phyloP scores from a whole-genome alignment of 2,329 filamentous ascomycete genomes.

The Penicillium sp. region DNA sequence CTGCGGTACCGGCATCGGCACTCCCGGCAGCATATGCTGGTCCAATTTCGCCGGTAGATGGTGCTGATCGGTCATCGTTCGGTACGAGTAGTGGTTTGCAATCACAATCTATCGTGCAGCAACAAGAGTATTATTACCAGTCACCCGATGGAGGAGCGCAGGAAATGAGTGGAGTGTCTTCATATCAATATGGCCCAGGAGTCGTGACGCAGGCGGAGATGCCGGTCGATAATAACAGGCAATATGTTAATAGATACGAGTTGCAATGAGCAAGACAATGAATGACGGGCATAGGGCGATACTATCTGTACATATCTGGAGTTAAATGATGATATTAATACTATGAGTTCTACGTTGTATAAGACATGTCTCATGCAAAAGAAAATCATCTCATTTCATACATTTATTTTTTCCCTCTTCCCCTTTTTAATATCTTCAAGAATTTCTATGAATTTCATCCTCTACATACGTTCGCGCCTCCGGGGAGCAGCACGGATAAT shows the following conservation, averaged over 20 bases:
- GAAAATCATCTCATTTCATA: conserved; percentile 12
- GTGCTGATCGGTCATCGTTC: not conserved
- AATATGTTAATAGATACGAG: not conserved
- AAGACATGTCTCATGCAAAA: conserved; percentile 9
- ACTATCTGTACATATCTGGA: not conserved
- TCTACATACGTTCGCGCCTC: conserved; percentile 69
- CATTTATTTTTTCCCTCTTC: not conserved
- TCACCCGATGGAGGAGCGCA: not conserved
- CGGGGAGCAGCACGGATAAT: conserved; percentile 93
- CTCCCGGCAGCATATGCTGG: not conserved
- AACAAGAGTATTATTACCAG: conserved; percentile 7
- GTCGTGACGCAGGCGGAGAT: conserved; percentile 7
- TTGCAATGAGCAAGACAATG: not conserved
- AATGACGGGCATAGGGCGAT: too few relatives aligned
- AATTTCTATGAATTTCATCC: not conserved
- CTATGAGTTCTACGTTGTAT: conserved; percentile 9
- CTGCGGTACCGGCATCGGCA: not conserved
- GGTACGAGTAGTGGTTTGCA: not conserved
- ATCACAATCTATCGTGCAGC: too few relatives aligned
- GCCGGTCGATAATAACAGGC: not conserved
- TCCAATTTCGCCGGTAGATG: not conserved
- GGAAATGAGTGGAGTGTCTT: conserved; percentile 1
- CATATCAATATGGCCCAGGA: conserved; percentile 4
- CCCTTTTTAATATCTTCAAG: not conserved
- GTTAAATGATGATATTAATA: conserved; percentile 10